phyloP scores from a whole-genome alignment of 2,329 filamentous ascomycete species.

The Colletotrichum truncatum region DNA sequence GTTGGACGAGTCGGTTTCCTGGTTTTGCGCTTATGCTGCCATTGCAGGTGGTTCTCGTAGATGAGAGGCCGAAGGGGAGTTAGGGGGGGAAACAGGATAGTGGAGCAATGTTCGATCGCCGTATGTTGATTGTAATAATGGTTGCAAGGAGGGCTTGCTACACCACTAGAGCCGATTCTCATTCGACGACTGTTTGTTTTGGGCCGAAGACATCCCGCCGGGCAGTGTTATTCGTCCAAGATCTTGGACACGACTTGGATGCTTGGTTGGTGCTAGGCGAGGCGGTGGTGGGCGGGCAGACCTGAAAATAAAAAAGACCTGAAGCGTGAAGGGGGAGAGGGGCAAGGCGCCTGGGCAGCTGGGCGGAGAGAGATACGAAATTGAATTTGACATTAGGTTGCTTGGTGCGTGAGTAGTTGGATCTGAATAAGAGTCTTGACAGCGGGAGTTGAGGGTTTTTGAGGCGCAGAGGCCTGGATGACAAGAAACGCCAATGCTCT shows the following conservation, averaged over 20 bases:
- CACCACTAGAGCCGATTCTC: not conserved
- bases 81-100: not conserved
- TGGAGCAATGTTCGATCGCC: not conserved
- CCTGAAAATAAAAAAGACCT: too few species aligned
- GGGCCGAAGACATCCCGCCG: not conserved
- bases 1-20: not conserved
- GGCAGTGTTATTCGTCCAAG: not conserved
- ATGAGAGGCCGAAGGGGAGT: conserved; percentile 6
- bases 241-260: conserved; percentile 11
- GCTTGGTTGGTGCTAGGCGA: too few species aligned
- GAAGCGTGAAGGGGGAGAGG: too few species aligned
- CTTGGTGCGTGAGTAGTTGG: not conserved
- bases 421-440: not conserved
- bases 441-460: conserved; percentile 2
- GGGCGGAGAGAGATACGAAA: not conserved
- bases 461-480: conserved; percentile 21
- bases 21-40: not conserved
- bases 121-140: conserved; percentile 17
- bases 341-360: too few species aligned
- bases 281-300: conserved; percentile 15
- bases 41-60: conserved; percentile 15
- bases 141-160: conserved; percentile 2
- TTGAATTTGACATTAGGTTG: not conserved
- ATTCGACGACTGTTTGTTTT: not conserved
- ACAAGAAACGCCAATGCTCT: conserved; percentile 26